Evolutionary conservation across 2,329 filamentous ascomycete genomes (phyloP), one percentile per base, ranked within the genome.

Genomic region (Leptographium radiaticola): DNA sequence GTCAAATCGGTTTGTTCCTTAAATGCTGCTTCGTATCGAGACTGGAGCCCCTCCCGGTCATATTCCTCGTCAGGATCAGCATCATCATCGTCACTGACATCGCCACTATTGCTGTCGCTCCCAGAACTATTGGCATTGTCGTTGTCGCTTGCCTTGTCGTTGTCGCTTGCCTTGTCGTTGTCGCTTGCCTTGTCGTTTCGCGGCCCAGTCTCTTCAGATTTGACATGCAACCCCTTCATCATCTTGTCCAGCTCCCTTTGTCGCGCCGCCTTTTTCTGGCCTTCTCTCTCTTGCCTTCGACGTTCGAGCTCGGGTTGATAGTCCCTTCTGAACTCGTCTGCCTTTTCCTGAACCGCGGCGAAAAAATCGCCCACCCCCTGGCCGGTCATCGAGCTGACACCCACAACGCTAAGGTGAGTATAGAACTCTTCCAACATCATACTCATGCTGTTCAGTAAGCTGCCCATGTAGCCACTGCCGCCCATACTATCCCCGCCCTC

Each of bases 401-500:
- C 89, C 0, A 98, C 91, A 10, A 98, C 87, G 64, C 82, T 94
- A 38, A 98, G 74, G 64, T 97, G 89, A 42, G 88, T 84, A 69
- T 98, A 98, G 65, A 98, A 98, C 67, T 98, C 93, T 64, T 98
- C 93, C 38, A 98, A 75, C 78, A 98, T 89, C 57, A 97, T 74
- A 64, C 89, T 95, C 93, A 98, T 98, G 64, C 89, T 95, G 75
- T 96, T 97, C 52, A 98, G 76, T 53, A 97, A 71, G 60, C 87
- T 94, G 53, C 87, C 86, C 93, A 98, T 97, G 71, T 98, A 98
- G 15, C 93, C 93, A 61, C 85, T 93, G 12, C 89, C 89, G 12
- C 80, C 79, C 9, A 78, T 79, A 44, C 77, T 72, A 16, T 71
- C 69, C 25, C 69, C 75, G 11, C 80, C 83, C 60, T 89, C 89